Evolutionary conservation across 495 filamentous ascomycete species (phyloP).

Genomic region (Penicillium canariense): DNA sequence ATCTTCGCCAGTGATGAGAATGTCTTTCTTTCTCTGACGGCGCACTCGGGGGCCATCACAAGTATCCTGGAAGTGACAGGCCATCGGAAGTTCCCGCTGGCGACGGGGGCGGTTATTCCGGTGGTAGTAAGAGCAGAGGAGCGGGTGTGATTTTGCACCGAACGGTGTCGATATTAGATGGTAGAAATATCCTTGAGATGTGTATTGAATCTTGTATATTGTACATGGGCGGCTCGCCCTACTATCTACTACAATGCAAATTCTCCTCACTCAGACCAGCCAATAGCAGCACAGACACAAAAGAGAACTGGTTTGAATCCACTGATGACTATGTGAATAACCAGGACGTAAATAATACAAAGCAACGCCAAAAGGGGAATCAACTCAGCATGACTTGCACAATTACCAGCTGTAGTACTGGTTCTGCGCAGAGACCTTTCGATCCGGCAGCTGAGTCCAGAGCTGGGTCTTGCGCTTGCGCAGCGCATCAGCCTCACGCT

Average conservation of each 20-base stretch:
- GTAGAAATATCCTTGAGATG: conserved; percentile 12
- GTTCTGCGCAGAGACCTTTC: conserved; percentile 59
- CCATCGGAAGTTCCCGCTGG: conserved; percentile 63
- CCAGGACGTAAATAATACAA: conserved; percentile 28
- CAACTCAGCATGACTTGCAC: background rate
- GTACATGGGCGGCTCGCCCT: conserved; percentile 28
- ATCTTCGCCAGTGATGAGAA: conserved; percentile 61
- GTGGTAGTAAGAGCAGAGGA: conserved; percentile 60
- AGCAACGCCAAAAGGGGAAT: conserved; percentile 22
- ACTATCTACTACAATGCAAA: conserved; percentile 29
- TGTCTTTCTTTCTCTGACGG: conserved; percentile 66
- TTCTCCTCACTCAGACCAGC: conserved; percentile 13
- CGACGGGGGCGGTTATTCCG: conserved; percentile 70
- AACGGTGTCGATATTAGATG: background rate
- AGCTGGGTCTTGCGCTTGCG: conserved; percentile 63
- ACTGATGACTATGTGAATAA: conserved; percentile 7
- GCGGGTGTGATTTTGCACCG: background rate
- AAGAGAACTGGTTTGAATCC: conserved; percentile 15
- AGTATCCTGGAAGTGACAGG: conserved; percentile 58
- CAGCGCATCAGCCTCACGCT: conserved; percentile 72
- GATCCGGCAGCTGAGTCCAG: conserved; percentile 82
- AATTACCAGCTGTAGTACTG: conserved; percentile 86
- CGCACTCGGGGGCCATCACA: conserved; percentile 67
- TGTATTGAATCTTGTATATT: conserved; percentile 23
- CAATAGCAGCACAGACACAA: conserved; percentile 13